These are phyloP conservation scores for Boechera stricta DNA, from an alignment of 345 rosid genomes.

Conservation along the genomic window DNA sequence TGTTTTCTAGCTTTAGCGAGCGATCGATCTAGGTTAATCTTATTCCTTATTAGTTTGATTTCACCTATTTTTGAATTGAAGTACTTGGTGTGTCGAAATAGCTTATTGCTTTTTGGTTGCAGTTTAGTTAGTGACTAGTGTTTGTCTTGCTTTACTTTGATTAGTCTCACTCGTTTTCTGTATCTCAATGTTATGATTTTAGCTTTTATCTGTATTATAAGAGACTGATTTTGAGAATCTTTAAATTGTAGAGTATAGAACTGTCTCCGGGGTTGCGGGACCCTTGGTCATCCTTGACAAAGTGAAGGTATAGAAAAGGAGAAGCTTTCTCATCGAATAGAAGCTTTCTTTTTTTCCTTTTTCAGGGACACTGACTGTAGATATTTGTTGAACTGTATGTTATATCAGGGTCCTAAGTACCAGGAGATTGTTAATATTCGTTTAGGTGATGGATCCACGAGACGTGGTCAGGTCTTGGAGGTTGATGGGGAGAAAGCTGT, in stretches of 20 bases:
- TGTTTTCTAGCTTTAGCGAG: constrained; percentile 1
- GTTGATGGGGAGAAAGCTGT: constrained; percentile 99
- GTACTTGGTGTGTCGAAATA: not conserved
- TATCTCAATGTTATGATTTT: constrained; percentile 3
- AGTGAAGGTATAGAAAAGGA: constrained; percentile 69
- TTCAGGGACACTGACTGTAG: not conserved
- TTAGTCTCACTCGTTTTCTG: constrained; percentile 15
- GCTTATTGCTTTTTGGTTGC: constrained; percentile 10
- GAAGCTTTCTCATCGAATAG: constrained; percentile 15
- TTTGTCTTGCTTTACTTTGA: not conserved
- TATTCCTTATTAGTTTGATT: not conserved
- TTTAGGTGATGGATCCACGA: constrained; percentile 84
- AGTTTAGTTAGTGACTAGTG: not conserved
- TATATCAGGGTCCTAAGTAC: constrained; percentile 86
- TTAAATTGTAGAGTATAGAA: constrained; percentile 79
- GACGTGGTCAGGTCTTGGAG: constrained; percentile 98
- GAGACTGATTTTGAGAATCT: constrained; percentile 35
- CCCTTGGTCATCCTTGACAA: constrained; percentile 96
- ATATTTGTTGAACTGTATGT: constrained; percentile 5
- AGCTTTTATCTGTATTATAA: not conserved
- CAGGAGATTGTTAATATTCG: constrained; percentile 99
- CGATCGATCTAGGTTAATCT: not conserved
- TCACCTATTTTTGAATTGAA: not conserved
- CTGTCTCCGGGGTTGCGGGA: constrained; percentile 98
- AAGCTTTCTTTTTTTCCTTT: not conserved